Evolutionary conservation across 2,329 filamentous ascomycete species (phyloP).

Genomic region (Podosphaera fusca): DNA sequence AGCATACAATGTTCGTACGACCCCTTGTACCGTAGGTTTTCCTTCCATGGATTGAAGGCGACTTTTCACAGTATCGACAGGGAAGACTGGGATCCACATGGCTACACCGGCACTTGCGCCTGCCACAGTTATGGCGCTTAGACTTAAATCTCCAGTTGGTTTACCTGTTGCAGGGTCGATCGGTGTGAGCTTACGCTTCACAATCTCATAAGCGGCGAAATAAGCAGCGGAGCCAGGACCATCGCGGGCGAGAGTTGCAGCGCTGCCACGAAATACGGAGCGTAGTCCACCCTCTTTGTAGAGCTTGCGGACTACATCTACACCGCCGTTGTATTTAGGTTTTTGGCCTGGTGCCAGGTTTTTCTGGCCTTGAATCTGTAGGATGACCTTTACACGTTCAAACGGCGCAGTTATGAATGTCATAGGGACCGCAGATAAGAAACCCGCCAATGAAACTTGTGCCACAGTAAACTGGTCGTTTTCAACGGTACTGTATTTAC

Average conservation of each 20-base stretch:
- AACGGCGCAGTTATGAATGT: slow-evolving; percentile 96
- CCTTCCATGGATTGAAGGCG: slow-evolving; percentile 79
- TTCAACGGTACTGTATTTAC: slow-evolving; percentile 37
- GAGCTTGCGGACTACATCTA: slow-evolving; percentile 81
- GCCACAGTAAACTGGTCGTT: slow-evolving; percentile 56
- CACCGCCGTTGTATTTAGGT: slow-evolving; percentile 66
- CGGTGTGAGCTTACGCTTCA: slow-evolving; percentile 73
- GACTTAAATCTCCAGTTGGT: slow-evolving; percentile 52
- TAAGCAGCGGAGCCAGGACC: slow-evolving; percentile 85
- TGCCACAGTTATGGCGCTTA: slow-evolving; percentile 63
- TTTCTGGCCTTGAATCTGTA: slow-evolving; percentile 92
- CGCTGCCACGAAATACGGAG: slow-evolving; percentile 76
- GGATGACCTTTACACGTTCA: slow-evolving; percentile 93
- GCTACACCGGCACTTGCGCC: slow-evolving; percentile 82
- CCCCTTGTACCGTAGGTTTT: slow-evolving; percentile 55
- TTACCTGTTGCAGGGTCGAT: slow-evolving; percentile 51
- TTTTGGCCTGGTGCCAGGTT: slow-evolving; percentile 68
- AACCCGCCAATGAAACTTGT: slow-evolving; percentile 78
- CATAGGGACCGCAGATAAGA: slow-evolving; percentile 96
- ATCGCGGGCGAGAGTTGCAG: slow-evolving; percentile 81
- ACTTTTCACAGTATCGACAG: slow-evolving; percentile 89
- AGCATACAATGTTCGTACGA: slow-evolving; percentile 62
- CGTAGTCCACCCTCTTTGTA: slow-evolving; percentile 78
- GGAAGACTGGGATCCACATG: slow-evolving; percentile 99
- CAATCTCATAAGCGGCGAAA: slow-evolving; percentile 90